Percentiles rank a stretch among this genome's conserved stretches.
phyloP scores from a whole-genome alignment of 306 rosid genomes.

The Astragalus membranaceus region DNA sequence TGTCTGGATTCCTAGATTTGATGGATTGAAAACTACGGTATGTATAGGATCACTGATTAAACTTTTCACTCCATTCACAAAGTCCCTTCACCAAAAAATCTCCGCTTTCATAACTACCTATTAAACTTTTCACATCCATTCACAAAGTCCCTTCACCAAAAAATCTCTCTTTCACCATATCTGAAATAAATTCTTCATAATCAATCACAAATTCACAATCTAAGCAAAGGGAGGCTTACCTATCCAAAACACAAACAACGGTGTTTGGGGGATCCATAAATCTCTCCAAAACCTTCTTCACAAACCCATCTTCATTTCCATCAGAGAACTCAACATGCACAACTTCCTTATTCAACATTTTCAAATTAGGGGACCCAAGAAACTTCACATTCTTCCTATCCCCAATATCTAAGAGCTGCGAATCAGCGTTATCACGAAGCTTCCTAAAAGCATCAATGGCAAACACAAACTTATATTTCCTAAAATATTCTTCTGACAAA shows the following conservation, averaged over 20 bases:
- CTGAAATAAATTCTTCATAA: too few relatives aligned
- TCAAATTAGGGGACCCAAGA: constrained; percentile 69
- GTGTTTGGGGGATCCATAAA: constrained; percentile 54
- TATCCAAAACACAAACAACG: constrained; percentile 57
- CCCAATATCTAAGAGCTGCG: constrained; percentile 75
- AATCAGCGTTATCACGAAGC: constrained; percentile 55
- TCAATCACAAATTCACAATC: too few relatives aligned
- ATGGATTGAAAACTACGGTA: constrained; percentile 1
- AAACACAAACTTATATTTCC: constrained; percentile 58
- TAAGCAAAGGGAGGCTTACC: constrained; percentile 33
- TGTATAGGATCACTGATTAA: not conserved
- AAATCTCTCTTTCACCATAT: too few relatives aligned
- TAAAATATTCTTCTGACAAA: constrained; percentile 42
- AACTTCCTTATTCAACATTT: constrained; percentile 57
- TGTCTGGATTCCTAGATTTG: not conserved
- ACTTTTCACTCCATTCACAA: too few relatives aligned
- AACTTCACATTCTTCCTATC: constrained; percentile 48
- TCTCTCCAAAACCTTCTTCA: constrained; percentile 47
- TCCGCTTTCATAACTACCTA: too few relatives aligned
- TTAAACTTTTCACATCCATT: too few relatives aligned
- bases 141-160: too few relatives aligned
- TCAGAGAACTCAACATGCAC: constrained; percentile 53
- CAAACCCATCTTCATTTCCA: constrained; percentile 65
- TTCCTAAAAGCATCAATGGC: constrained; percentile 73
- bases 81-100: too few relatives aligned